phyloP scores from a whole-genome alignment of 805 yeast species.

The Lipomyces spencermartinsiae region DNA sequence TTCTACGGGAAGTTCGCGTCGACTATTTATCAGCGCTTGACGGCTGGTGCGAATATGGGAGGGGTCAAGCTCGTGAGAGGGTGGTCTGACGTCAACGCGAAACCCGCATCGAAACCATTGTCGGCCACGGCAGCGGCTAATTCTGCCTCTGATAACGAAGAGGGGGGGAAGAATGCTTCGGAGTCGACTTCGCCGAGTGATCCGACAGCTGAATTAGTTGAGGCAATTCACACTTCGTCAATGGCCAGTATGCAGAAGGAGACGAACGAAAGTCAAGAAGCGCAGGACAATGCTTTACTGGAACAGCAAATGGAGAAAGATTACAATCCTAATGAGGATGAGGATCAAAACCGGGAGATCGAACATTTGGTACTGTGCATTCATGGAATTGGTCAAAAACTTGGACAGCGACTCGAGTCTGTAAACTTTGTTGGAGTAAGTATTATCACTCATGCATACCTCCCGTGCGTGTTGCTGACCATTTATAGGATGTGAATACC shows the following conservation, averaged over 20 bases:
- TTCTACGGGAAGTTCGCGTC: slow-evolving; percentile 39
- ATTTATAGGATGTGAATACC: slow-evolving; percentile 36
- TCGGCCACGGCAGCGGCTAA: slow-evolving; percentile 12
- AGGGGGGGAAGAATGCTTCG: slow-evolving; percentile 7
- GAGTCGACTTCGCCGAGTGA: slow-evolving; percentile 1
- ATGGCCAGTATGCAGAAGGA: neutral
- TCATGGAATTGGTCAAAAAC: slow-evolving; percentile 93
- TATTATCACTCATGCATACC: neutral
- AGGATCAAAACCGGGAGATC: slow-evolving; percentile 47
- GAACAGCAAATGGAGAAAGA: slow-evolving; percentile 44
- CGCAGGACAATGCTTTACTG: slow-evolving; percentile 21
- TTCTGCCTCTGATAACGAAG: slow-evolving; percentile 8
- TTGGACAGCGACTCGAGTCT: slow-evolving; percentile 78
- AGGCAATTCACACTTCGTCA: slow-evolving; percentile 7
- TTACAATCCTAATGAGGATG: slow-evolving; percentile 33
- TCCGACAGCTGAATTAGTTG: slow-evolving; percentile 19
- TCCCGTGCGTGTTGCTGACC: neutral
- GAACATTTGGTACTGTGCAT: slow-evolving; percentile 82
- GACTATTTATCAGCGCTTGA: slow-evolving; percentile 33
- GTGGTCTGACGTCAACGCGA: slow-evolving; percentile 28
- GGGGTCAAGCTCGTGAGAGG: slow-evolving; percentile 43
- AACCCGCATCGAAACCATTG: slow-evolving; percentile 8
- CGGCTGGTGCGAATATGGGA: slow-evolving; percentile 40
- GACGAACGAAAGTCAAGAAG: slow-evolving; percentile 23
- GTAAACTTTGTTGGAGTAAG: slow-evolving; percentile 80